These are phyloP conservation scores for Somion occarium DNA, from an alignment of 1,284 basidiomycete species.

Conservation along the genomic window DNA sequence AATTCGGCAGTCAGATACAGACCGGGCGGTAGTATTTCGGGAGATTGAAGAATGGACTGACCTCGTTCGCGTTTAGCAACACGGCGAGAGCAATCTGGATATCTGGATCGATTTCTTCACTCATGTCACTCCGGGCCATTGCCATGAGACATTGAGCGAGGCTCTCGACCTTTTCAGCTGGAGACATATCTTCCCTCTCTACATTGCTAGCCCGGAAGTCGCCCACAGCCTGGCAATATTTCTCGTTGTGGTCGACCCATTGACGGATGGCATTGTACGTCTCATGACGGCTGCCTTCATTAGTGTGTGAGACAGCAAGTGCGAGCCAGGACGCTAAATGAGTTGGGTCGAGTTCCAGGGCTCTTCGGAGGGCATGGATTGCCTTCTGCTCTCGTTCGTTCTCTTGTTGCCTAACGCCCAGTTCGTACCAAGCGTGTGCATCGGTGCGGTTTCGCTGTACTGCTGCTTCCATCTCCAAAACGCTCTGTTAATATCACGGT, in stretches of 20 bases:
- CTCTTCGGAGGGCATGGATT: slow-evolving; percentile 79
- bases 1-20: slow-evolving; percentile 3
- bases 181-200: slow-evolving; percentile 26
- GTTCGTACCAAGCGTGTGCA: slow-evolving; percentile 81
- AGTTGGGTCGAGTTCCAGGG: slow-evolving; percentile 76
- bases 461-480: slow-evolving; percentile 86
- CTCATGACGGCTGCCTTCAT: slow-evolving; percentile 75
- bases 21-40: too few relatives aligned
- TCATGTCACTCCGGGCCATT: slow-evolving; percentile 56
- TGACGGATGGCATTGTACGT: slow-evolving; percentile 78
- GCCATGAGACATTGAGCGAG: slow-evolving; percentile 61
- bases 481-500: slow-evolving; percentile 46
- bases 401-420: slow-evolving; percentile 97
- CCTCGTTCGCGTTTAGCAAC: slow-evolving; percentile 88
- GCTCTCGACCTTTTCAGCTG: slow-evolving; percentile 40
- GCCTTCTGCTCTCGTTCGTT: slow-evolving; percentile 95
- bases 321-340: slow-evolving; percentile 87
- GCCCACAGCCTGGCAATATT: slow-evolving; percentile 48
- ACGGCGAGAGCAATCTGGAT: slow-evolving; percentile 95
- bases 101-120: slow-evolving; percentile 80
- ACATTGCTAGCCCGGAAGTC: slow-evolving; percentile 34
- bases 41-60: slow-evolving; percentile 30
- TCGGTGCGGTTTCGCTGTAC: slow-evolving; percentile 78
- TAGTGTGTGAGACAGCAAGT: slow-evolving; percentile 88
- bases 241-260: slow-evolving; percentile 70